Evolutionary conservation across 352 stramenopile species (phyloP), one percentile per base, ranked within the genome.

Genomic region (Peronospora destructor): DNA sequence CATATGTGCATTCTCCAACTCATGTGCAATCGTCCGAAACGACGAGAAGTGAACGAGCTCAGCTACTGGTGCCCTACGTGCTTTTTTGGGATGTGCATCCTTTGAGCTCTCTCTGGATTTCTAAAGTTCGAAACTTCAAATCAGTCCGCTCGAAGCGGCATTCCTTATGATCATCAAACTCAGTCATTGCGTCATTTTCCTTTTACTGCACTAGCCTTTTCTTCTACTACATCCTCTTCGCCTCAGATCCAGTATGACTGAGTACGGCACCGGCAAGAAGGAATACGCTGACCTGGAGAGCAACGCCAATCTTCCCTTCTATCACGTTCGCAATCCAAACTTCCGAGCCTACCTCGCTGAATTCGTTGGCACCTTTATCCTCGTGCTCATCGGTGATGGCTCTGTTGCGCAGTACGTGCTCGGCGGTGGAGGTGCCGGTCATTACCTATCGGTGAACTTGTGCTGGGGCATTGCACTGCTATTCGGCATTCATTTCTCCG

Each of bases 401-500:
- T 76, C 75, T 13, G 76, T 83, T 19, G 67, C 72, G n/a, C 71
- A 87, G 51, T 71, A 76, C 16, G 61, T 71, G 28, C 60, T 87
- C 4, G 71, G 68, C 14, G 49, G 68, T 8, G 66, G 65, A 2
- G 59, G 49, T 43, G 71, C 66, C 26, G 76, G 73, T 21, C 72
- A 76, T 35, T 85, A 81, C 56, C 42, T 73, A 29, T 68, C 57
- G 6, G 54, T 80, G 26, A 83, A 69, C 35, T 54, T 87, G 33
- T 69, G 51, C 49, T 87, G 76, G 73, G 73, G 76, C 23, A 64
- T 85, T 38, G 76, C 61, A 0, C 57, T 87, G 29, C 65, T 87
- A 25, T 68, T 87, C 26, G 76, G 64, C 16, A 77, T 85, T 17
- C 68, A 87, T 47, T 66, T 67, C 30, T 68, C 66, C 3, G 72